These are phyloP conservation scores for Liquidambar formosana DNA, from an alignment of 164 flowering plant species.

Conservation along the genomic window DNA sequence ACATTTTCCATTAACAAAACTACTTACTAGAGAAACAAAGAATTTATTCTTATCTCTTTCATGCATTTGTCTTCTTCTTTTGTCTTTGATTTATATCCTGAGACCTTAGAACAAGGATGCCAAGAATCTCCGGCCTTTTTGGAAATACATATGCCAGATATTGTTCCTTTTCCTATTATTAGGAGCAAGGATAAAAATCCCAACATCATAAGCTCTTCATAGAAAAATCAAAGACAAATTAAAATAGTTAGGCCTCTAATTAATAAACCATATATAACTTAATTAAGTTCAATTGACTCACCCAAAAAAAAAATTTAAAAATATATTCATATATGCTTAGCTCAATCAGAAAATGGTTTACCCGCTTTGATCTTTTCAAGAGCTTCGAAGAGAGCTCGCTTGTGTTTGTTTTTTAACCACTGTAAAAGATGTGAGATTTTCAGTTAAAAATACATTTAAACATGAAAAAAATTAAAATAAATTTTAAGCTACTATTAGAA, in stretches of 20 bases:
- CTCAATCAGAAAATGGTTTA: constrained; percentile 5
- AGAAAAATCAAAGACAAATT: too few species aligned
- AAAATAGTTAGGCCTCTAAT: not conserved
- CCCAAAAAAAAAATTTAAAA: too few species aligned
- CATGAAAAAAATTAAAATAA: not conserved
- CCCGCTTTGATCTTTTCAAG: constrained; percentile 67
- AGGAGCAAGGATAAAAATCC: constrained; percentile 74
- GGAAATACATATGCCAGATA: constrained; percentile 51
- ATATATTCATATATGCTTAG: too few species aligned
- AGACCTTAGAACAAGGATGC: constrained; percentile 42
- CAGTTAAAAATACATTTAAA: not conserved
- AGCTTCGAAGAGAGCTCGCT: constrained; percentile 53
- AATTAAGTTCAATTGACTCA: too few species aligned
- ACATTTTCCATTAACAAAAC: too few species aligned
- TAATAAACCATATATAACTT: too few species aligned
- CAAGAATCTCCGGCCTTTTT: constrained; percentile 37
- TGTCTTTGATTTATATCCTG: not conserved
- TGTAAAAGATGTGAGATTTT: constrained; percentile 23
- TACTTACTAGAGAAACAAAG: too few species aligned
- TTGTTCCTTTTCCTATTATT: constrained; percentile 35
- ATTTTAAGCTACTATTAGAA: too few species aligned
- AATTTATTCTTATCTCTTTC: too few species aligned
- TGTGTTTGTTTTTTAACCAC: constrained; percentile 46
- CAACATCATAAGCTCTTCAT: constrained; percentile 69
- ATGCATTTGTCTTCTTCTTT: constrained; percentile 26